Evolutionary conservation across 352 stramenopile species (phyloP).

Genomic region (Phytophthora sojae): DNA sequence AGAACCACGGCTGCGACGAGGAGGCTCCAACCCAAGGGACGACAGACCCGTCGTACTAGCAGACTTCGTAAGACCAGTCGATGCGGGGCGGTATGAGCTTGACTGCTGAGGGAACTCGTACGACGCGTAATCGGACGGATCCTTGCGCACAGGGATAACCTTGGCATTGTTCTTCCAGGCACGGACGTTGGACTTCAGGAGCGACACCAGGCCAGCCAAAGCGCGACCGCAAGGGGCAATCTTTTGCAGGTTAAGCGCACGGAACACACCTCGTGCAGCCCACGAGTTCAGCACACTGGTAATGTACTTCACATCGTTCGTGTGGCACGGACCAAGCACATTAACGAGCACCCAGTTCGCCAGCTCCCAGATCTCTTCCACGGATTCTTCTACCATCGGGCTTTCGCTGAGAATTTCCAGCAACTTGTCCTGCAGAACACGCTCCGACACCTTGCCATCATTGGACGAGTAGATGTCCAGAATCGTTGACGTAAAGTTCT

Average conservation of each 20-base stretch:
- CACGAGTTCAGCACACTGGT: slow-evolving; percentile 84
- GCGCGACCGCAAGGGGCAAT: slow-evolving; percentile 67
- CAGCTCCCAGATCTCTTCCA: slow-evolving; percentile 98
- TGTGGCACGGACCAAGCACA: slow-evolving; percentile 95
- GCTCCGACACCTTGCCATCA: slow-evolving; percentile 68
- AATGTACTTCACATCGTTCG: slow-evolving; percentile 95
- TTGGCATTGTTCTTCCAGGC: slow-evolving; percentile 85
- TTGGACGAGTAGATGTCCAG: slow-evolving; percentile 76
- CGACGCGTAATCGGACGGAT: slow-evolving; percentile 84
- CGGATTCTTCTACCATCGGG: slow-evolving; percentile 90
- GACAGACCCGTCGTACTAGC: slow-evolving; percentile 88
- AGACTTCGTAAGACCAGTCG: slow-evolving; percentile 82
- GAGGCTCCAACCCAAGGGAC: slow-evolving; percentile 75
- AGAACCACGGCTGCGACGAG: slow-evolving; percentile 80
- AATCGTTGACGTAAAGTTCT: slow-evolving; percentile 88
- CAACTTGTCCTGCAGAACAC: slow-evolving; percentile 83
- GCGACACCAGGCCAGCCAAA: slow-evolving; percentile 72
- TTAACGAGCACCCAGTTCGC: slow-evolving; percentile 95
- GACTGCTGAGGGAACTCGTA: slow-evolving; percentile 82
- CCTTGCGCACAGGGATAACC: slow-evolving; percentile 83
- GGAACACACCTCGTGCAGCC: slow-evolving; percentile 81
- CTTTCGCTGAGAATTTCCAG: slow-evolving; percentile 79
- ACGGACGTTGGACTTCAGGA: slow-evolving; percentile 73
- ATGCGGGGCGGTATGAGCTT: slow-evolving; percentile 45
- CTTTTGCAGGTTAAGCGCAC: slow-evolving; percentile 79